phyloP scores from a whole-genome alignment of 257 asterid genomes.

The Fraxinus excelsior region DNA sequence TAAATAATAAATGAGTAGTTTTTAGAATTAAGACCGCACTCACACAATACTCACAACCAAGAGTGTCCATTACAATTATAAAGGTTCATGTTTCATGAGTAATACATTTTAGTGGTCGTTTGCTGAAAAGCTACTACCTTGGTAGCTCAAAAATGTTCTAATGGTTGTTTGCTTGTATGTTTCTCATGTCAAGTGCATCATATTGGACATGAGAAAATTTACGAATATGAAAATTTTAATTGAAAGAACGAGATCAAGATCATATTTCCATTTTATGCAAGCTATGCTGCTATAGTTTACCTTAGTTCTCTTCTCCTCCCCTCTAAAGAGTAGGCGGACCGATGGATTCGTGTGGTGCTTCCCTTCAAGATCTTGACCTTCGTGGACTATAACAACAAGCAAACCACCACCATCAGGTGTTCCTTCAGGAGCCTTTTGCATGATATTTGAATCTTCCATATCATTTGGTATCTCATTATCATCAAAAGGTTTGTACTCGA shows the following conservation, averaged over 20 bases:
- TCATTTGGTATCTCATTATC: slow-evolving; percentile 56
- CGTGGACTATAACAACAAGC: slow-evolving; percentile 81
- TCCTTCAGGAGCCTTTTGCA: slow-evolving; percentile 93
- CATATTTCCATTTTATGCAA: not conserved
- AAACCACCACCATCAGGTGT: slow-evolving; percentile 95
- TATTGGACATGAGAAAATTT: too few relatives aligned
- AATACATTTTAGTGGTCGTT: too few relatives aligned
- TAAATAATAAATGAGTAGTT: not conserved
- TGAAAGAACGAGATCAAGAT: too few relatives aligned
- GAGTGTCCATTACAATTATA: not conserved
- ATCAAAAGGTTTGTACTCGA: slow-evolving; percentile 70
- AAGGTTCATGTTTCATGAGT: too few relatives aligned
- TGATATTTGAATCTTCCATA: slow-evolving; percentile 46
- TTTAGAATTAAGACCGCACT: not conserved
- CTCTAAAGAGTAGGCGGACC: slow-evolving; percentile 72
- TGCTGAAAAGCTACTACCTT: too few relatives aligned
- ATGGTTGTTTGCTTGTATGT: too few relatives aligned
- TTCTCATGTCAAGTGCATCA: too few relatives aligned
- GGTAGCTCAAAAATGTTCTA: too few relatives aligned
- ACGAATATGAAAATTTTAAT: too few relatives aligned
- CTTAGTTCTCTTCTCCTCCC: slow-evolving; percentile 90
- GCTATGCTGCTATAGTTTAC: slow-evolving; percentile 31
- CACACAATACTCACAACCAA: too few relatives aligned
- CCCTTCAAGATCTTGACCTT: slow-evolving; percentile 95
- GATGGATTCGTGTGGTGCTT: slow-evolving; percentile 90